phyloP scores from a whole-genome alignment of 2,329 filamentous ascomycete species.

The Alternaria arborescens region DNA sequence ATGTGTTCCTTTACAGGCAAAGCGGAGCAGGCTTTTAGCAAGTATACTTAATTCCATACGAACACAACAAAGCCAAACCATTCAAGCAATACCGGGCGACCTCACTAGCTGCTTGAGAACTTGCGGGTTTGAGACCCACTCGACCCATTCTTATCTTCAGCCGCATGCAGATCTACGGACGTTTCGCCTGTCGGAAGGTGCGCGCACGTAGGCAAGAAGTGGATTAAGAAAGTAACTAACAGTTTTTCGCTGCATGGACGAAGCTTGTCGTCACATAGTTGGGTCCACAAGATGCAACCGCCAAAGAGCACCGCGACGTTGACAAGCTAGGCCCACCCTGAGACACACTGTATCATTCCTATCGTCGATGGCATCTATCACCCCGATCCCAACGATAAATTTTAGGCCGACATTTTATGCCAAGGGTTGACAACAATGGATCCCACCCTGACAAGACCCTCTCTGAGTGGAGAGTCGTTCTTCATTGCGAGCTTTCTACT shows the following conservation, averaged over 20 bases:
- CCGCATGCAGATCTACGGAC: constrained; percentile 14
- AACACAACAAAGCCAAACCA: background rate
- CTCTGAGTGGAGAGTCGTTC: constrained; percentile 11
- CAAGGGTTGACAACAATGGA: constrained; percentile 1
- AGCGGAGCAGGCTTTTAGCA: background rate
- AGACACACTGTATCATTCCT: constrained; percentile 1
- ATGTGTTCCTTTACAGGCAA: background rate
- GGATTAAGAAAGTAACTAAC: background rate
- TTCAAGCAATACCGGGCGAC: constrained; percentile 2
- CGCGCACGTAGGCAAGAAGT: constrained; percentile 8
- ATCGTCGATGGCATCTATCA: constrained; percentile 16
- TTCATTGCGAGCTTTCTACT: background rate
- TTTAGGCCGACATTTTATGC: constrained; percentile 9
- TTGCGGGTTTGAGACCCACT: constrained; percentile 7
- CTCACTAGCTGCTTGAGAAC: constrained; percentile 1
- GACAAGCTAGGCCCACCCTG: constrained; percentile 17
- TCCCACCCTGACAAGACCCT: constrained; percentile 4
- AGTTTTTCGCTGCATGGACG: constrained; percentile 14
- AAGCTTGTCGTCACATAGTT: constrained; percentile 19
- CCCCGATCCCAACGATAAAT: constrained; percentile 14
- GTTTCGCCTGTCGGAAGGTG: constrained; percentile 10
- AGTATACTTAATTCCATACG: background rate
- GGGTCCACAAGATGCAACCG: constrained; percentile 10
- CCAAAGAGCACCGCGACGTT: constrained; percentile 7
- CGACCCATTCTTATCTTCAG: constrained; percentile 13